Percentiles rank a stretch among this genome's conserved stretches.
Conservation (phyloP, 495 filamentous ascomycete species). For the Podospora australis region DNA sequence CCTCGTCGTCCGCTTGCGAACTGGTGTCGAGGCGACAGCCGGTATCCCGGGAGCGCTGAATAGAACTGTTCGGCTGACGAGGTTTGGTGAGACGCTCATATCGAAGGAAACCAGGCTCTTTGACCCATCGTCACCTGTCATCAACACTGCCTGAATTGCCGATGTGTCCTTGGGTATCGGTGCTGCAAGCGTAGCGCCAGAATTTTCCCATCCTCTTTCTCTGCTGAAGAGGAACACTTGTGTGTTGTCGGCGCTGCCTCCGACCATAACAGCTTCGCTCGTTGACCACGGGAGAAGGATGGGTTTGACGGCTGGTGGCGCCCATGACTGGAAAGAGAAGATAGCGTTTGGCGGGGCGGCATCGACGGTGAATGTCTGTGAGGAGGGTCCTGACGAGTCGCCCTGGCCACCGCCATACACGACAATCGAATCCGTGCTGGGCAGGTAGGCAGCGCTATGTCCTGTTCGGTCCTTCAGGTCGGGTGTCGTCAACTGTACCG, state of each 20-base stretch:
- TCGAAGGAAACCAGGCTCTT: conserved; percentile 81
- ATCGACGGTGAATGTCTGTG: conserved; percentile 69
- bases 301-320: conserved; percentile 59
- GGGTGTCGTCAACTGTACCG: conserved; percentile 43
- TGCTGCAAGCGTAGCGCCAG: conserved; percentile 53
- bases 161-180: conserved; percentile 49
- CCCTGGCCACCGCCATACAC: conserved; percentile 72
- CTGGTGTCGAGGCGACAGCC: conserved; percentile 34
- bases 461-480: conserved; percentile 62
- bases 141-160: conserved; percentile 51
- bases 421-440: conserved; percentile 62
- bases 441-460: conserved; percentile 73
- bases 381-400: conserved; percentile 47
- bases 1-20: conserved; percentile 14
- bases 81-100: conserved; percentile 68
- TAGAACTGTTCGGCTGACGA: conserved; percentile 60
- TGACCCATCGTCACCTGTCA: conserved; percentile 68
- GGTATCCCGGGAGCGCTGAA: conserved; percentile 38
- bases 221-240: conserved; percentile 59
- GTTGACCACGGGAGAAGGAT: conserved; percentile 72
- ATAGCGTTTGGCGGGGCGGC: conserved; percentile 55
- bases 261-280: conserved; percentile 65
- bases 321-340: conserved; percentile 43
- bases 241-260: conserved; percentile 60
- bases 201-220: conserved; percentile 51